Conservation (phyloP, 208 protist species). For the Leishmania amazonensis region DNA sequence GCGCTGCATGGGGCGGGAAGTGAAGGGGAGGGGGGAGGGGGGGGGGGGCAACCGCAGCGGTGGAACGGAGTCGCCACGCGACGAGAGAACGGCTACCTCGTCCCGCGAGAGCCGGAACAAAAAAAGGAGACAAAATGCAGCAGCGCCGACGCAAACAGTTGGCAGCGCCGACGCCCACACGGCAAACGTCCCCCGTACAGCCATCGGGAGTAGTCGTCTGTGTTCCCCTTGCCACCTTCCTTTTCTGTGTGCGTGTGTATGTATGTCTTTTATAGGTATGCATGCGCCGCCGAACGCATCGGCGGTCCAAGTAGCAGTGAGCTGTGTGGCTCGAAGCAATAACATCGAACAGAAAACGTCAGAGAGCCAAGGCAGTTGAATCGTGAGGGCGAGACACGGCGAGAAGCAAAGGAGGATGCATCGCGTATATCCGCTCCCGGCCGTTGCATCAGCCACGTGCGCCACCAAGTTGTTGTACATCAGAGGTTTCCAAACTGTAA, state of each 20-base stretch:
- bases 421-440: background rate
- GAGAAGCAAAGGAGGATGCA: background rate
- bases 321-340: background rate
- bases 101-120: background rate
- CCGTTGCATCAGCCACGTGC: background rate
- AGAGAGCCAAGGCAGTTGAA: background rate
- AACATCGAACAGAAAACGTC: background rate
- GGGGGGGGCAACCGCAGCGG: background rate
- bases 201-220: too few species aligned
- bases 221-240: background rate
- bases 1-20: background rate
- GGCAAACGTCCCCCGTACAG: background rate
- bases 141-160: background rate
- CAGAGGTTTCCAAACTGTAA: background rate
- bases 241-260: too few species aligned
- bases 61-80: background rate
- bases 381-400: background rate
- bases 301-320: background rate
- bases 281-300: background rate
- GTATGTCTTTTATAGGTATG: background rate
- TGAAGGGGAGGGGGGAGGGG: background rate
- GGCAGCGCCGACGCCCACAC: background rate
- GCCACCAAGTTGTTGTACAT: constrained; percentile 1
- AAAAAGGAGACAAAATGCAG: background rate
- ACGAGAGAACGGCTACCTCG: background rate